phyloP scores from a whole-genome alignment of 148 eudicot genomes.

The Camellia lanceoleosa region DNA sequence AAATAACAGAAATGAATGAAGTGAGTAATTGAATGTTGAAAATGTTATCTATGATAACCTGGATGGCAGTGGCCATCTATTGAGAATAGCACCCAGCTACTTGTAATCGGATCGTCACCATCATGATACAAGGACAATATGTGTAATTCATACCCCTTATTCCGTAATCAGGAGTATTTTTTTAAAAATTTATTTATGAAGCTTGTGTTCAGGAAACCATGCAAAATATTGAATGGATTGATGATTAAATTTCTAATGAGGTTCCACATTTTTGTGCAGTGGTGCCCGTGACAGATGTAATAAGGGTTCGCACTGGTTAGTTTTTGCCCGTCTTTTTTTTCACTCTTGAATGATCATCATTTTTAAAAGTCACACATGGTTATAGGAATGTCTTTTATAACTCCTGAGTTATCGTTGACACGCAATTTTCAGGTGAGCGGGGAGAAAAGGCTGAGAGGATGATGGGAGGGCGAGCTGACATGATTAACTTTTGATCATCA shows the following conservation, averaged over 20 bases:
- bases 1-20: background rate
- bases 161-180: background rate
- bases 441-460: slow-evolving; percentile 83
- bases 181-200: background rate
- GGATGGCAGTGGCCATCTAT: background rate
- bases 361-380: background rate
- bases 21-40: background rate
- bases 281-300: slow-evolving; percentile 70
- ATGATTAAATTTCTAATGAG: background rate
- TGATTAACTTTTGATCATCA: slow-evolving; percentile 22
- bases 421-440: slow-evolving; percentile 57
- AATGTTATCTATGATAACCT: background rate
- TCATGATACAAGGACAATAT: slow-evolving; percentile 5
- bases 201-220: slow-evolving; percentile 4
- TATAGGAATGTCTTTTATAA: background rate
- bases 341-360: background rate
- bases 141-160: background rate
- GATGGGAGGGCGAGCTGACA: slow-evolving; percentile 72
- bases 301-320: slow-evolving; percentile 86
- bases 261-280: slow-evolving; percentile 42
- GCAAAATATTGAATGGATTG: background rate
- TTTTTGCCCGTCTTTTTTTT: background rate
- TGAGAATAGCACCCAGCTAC: background rate
- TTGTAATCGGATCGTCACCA: background rate
- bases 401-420: background rate